Conservation (phyloP, 2,329 filamentous ascomycete species). For the Pyrenochaeta sp. region DNA sequence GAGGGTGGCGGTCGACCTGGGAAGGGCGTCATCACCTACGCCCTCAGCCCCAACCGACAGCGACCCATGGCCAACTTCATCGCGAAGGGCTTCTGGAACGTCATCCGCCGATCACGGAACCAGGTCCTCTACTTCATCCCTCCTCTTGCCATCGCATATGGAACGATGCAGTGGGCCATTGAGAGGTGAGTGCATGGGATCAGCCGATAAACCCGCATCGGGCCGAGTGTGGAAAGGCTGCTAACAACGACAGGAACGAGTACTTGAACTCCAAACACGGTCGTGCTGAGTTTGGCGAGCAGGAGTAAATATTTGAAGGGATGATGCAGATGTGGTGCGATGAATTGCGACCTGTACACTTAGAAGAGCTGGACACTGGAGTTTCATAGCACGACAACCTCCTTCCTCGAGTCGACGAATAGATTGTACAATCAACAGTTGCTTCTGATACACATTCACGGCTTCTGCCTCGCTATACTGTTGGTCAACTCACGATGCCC, state of each 20-base stretch:
- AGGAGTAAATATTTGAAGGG: constrained; percentile 41
- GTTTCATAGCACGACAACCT: constrained; percentile 17
- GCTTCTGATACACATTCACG: background rate
- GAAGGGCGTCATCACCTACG: constrained; percentile 73
- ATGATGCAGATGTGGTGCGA: constrained; percentile 5
- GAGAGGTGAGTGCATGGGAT: constrained; percentile 73
- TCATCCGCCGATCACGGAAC: constrained; percentile 81
- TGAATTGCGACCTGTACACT: constrained; percentile 19
- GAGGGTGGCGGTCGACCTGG: constrained; percentile 57
- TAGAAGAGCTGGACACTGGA: constrained; percentile 15
- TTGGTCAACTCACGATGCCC: background rate
- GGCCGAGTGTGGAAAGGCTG: background rate
- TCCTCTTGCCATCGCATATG: constrained; percentile 80
- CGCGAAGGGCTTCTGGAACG: constrained; percentile 93
- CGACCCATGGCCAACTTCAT: constrained; percentile 80
- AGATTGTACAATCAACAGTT: constrained; percentile 33
- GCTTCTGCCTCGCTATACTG: background rate
- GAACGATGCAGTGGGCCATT: constrained; percentile 87
- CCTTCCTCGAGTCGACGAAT: constrained; percentile 26
- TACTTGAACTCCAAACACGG: constrained; percentile 83
- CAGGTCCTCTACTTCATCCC: constrained; percentile 92
- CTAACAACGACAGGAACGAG: constrained; percentile 68
- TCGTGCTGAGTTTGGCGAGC: constrained; percentile 62
- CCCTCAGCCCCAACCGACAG: constrained; percentile 86
- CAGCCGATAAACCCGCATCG: background rate